phyloP scores from a whole-genome alignment of 2,329 filamentous ascomycete genomes.

The Penicillium sp. region DNA sequence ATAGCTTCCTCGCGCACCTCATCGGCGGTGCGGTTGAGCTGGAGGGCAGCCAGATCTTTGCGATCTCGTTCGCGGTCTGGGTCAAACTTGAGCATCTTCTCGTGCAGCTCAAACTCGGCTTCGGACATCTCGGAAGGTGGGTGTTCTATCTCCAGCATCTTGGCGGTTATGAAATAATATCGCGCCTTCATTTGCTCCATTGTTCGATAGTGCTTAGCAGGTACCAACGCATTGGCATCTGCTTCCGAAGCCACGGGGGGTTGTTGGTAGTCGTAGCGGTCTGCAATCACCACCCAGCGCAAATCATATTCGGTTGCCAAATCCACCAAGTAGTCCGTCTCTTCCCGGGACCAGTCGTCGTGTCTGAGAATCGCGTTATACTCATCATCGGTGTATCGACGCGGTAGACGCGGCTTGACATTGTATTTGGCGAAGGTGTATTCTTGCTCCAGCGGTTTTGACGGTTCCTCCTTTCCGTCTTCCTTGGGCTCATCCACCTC shows the following conservation, averaged over 20 bases:
- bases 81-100: constrained; percentile 82
- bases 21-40: constrained; percentile 72
- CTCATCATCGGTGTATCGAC: constrained; percentile 74
- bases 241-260: constrained; percentile 26
- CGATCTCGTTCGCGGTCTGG: constrained; percentile 69
- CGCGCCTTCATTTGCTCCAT: constrained; percentile 88
- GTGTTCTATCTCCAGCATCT: constrained; percentile 72
- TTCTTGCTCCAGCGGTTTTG: constrained; percentile 39
- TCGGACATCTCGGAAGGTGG: constrained; percentile 82
- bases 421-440: constrained; percentile 80
- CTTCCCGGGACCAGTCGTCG: constrained; percentile 79
- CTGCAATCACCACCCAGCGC: constrained; percentile 85
- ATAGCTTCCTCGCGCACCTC: constrained; percentile 91
- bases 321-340: constrained; percentile 84
- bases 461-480: constrained; percentile 30
- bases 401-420: constrained; percentile 67
- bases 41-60: constrained; percentile 76
- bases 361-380: constrained; percentile 70
- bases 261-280: constrained; percentile 71
- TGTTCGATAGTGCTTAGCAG: constrained; percentile 51
- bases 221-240: constrained; percentile 31
- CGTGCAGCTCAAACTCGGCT: constrained; percentile 73
- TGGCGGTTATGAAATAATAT: constrained; percentile 81
- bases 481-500: constrained; percentile 38
- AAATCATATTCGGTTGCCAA: constrained; percentile 73